Evolutionary conservation across 2,329 filamentous ascomycete species (phyloP), one percentile per base, ranked within the genome.

Genomic region (Fusarium succisae): DNA sequence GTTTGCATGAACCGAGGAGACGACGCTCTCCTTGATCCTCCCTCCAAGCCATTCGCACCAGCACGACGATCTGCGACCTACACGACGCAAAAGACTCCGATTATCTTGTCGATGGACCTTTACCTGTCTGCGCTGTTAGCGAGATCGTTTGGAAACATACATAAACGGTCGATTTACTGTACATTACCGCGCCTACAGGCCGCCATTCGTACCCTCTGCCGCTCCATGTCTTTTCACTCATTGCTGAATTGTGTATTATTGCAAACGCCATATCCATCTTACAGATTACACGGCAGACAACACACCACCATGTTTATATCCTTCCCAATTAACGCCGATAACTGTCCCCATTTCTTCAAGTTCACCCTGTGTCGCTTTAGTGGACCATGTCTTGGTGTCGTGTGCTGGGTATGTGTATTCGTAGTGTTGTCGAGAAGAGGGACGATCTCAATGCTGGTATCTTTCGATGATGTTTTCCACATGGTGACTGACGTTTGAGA

Each of bases 361-460:
- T 20, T 35, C 11, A 69, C 14, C 26, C 9, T 60, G 6, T 37
- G 26, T 13, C 66, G 37, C 3, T 13, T 38, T 22, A 57, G 39
- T 17, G 87, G 81, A 9, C 87, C 88, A 10, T 88, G 82, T 53
- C 83, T 83, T 45, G 85, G 84, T 83, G 89, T 86, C 0, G 80
- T 73, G 32, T 86, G 79, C 30, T 84, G 79, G 50, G 88, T 81
- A 4, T 82, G 83, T 13, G 84, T 80, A 26, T 84, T 83, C 3
- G 87, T 88, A 65, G 89, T 87, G 80, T 90, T 87, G 77, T 88
- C 86, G 64, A 90, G 83, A 65, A 90, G 84, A 38, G 88, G 83
- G 10, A 82, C 78, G 30, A 87, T 84, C 39, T 88, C 85, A 35
- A 89, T 80, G 55, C 66, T 74, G 63, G 81, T 76, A 35, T 80